Percentiles rank a stretch among this genome's conserved stretches.
Conservation (phyloP, 2,329 filamentous ascomycete species). For the Apiospora rasikravindrae region DNA sequence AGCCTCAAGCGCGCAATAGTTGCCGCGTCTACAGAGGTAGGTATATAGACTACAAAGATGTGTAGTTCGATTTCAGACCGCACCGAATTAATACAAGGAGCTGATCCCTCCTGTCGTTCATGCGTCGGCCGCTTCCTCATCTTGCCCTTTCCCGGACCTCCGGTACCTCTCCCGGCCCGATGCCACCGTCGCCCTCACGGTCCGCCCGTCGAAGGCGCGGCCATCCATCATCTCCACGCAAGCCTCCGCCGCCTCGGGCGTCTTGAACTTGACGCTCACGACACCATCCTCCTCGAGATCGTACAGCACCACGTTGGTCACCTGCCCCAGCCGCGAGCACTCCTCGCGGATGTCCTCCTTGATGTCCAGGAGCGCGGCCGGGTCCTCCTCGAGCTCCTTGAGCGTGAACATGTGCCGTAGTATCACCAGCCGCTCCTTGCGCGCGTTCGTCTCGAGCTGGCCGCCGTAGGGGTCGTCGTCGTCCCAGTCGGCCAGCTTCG, state of each 20-base stretch:
- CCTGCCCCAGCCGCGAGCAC: conserved; percentile 81
- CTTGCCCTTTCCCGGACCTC: conserved; percentile 65
- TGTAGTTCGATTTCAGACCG: not conserved
- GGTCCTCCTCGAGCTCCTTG: conserved; percentile 82
- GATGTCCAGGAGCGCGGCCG: conserved; percentile 83
- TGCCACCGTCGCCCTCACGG: conserved; percentile 73
- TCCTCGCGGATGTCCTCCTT: conserved; percentile 94
- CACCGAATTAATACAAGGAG: not conserved
- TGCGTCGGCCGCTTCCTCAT: conserved; percentile 28
- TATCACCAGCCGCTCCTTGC: conserved; percentile 82
- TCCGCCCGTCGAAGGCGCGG: conserved; percentile 75
- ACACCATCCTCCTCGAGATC: conserved; percentile 86
- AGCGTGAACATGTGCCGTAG: conserved; percentile 94
- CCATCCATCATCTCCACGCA: conserved; percentile 82
- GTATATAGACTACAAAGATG: not conserved
- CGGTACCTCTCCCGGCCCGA: conserved; percentile 75
- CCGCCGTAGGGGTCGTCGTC: conserved; percentile 75
- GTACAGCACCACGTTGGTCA: conserved; percentile 90
- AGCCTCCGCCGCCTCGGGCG: conserved; percentile 70
- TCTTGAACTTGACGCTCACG: conserved; percentile 81
- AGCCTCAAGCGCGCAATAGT: not conserved
- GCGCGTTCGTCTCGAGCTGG: conserved; percentile 53
- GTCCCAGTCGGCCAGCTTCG: conserved; percentile 92
- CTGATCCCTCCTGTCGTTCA: not conserved
- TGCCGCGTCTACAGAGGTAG: not conserved